Evolutionary conservation across 495 filamentous ascomycete species (phyloP).

Genomic region (Penicillium argentinense): DNA sequence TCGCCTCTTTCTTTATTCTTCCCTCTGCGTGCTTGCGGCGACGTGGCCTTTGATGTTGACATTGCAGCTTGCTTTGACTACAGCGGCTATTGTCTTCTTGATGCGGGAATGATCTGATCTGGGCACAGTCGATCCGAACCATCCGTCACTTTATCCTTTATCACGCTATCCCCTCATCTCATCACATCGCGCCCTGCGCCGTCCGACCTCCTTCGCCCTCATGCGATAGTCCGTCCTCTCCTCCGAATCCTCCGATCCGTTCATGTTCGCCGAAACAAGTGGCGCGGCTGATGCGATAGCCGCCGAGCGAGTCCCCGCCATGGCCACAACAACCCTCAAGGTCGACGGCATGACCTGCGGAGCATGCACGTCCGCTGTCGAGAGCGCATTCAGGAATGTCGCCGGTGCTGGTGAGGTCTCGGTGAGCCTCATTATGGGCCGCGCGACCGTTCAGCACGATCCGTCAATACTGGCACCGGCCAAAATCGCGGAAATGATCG

Average conservation of each 20-base stretch:
- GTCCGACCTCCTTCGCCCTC: slow-evolving; percentile 8
- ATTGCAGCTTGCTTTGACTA: background rate
- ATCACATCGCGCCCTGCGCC: slow-evolving; percentile 5
- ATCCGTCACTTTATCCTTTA: slow-evolving; percentile 16
- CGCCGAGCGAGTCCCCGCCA: slow-evolving; percentile 29
- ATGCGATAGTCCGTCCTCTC: slow-evolving; percentile 32
- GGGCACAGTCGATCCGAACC: slow-evolving; percentile 21
- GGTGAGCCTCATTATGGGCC: slow-evolving; percentile 88
- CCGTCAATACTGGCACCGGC: slow-evolving; percentile 70
- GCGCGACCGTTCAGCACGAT: slow-evolving; percentile 89
- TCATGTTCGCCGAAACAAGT: slow-evolving; percentile 22
- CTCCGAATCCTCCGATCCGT: slow-evolving; percentile 11
- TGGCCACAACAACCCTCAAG: slow-evolving; percentile 89
- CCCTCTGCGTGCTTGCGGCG: background rate
- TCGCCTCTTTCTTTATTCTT: slow-evolving; percentile 5
- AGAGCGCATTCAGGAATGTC: slow-evolving; percentile 77
- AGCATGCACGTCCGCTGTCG: slow-evolving; percentile 84
- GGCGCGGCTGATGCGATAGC: slow-evolving; percentile 18
- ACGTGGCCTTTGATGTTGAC: slow-evolving; percentile 14
- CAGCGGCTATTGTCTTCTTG: slow-evolving; percentile 9
- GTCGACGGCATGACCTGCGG: slow-evolving; percentile 96
- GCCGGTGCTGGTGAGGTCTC: slow-evolving; percentile 81
- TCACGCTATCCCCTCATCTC: slow-evolving; percentile 13
- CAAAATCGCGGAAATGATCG: slow-evolving; percentile 78
- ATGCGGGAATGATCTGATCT: slow-evolving; percentile 27